A percentile compares a stretch with the other conserved stretches of the same genome.
Evolutionary conservation across 2,329 filamentous ascomycete genomes (phyloP).

Genomic region (Monosporascus cannonballus): DNA sequence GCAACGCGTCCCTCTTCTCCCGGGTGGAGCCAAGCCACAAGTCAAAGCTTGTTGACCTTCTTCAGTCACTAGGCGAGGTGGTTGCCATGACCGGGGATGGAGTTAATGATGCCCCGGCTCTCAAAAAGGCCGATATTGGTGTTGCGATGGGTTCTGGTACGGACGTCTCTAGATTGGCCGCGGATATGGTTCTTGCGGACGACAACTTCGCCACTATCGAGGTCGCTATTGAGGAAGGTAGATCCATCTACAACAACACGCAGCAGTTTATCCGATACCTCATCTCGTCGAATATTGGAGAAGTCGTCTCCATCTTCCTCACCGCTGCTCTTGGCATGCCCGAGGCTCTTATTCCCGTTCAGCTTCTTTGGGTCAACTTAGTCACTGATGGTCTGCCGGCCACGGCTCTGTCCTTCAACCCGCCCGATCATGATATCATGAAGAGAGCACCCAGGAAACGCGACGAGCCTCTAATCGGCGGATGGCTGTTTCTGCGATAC

Average conservation of each 20-base stretch:
- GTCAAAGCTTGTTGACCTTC: conserved; percentile 92
- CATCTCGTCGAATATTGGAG: conserved; percentile 98
- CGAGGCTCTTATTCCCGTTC: conserved; percentile 92
- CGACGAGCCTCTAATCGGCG: conserved; percentile 85
- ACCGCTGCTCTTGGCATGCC: conserved; percentile 96
- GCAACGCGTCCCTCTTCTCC: conserved; percentile 85
- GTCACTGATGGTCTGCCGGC: conserved; percentile 96
- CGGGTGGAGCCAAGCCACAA: conserved; percentile 95
- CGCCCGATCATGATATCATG: conserved; percentile 98
- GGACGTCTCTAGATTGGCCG: conserved; percentile 91
- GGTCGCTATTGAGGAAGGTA: conserved; percentile 90
- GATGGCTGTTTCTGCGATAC: conserved; percentile 97
- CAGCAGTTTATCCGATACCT: conserved; percentile 99
- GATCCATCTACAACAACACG: conserved; percentile 99
- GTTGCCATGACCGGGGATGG: conserved; percentile 99
- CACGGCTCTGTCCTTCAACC: conserved; percentile 95
- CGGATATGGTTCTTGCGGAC: conserved; percentile 97
- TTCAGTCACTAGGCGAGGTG: conserved; percentile 87
- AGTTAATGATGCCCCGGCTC: conserved; percentile 93
- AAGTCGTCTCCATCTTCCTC: conserved; percentile 97
- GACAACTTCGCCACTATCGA: conserved; percentile 99
- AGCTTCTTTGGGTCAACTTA: conserved; percentile 97
- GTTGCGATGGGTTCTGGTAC: conserved; percentile 98
- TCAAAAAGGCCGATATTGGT: conserved; percentile 98
- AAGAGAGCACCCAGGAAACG: conserved; percentile 83